A percentile compares a stretch with the other conserved stretches of the same genome.
phyloP scores from a whole-genome alignment of 2,329 filamentous ascomycete species.

The Dryadomyces sulphureus region DNA sequence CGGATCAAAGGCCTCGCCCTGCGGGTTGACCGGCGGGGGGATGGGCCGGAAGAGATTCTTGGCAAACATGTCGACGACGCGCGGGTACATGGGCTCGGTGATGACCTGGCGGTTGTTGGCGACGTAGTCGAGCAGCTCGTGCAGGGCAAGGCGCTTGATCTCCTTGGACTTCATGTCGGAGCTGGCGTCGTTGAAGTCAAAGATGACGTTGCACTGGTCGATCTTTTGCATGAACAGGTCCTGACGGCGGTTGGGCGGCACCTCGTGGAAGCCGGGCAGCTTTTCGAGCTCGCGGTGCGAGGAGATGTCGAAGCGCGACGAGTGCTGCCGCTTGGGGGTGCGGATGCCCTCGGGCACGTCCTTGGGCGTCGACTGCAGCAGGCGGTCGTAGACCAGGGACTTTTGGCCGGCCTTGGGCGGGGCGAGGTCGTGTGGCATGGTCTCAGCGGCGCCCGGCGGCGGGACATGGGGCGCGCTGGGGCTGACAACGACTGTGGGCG shows the following conservation, averaged over 20 bases:
- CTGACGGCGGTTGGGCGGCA: conserved; percentile 83
- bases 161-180: conserved; percentile 99
- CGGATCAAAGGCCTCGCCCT: conserved; percentile 95
- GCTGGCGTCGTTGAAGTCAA: conserved; percentile 97
- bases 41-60: conserved; percentile 98
- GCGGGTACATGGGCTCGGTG: conserved; percentile 96
- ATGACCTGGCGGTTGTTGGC: conserved; percentile 98
- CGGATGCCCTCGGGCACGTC: conserved; percentile 91
- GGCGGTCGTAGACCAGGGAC: conserved; percentile 74
- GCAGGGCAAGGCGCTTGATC: conserved; percentile 90
- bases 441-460: conserved; percentile 84
- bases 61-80: conserved; percentile 97
- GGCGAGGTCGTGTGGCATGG: conserved; percentile 93
- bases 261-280: conserved; percentile 93
- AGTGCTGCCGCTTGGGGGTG: conserved; percentile 93
- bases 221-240: conserved; percentile 99
- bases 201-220: conserved; percentile 99
- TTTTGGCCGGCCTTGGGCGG: conserved; percentile 87
- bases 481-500: conserved; percentile 86
- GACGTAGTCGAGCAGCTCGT: conserved; percentile 94
- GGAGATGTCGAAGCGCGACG: conserved; percentile 82
- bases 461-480: conserved; percentile 88
- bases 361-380: conserved; percentile 88
- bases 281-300: conserved; percentile 95
- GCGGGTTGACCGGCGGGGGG: conserved; percentile 90